Base-by-base conservation (phyloP, 2,329 filamentous ascomycete species). In the Pseudocercospora fijiensis region DNA sequence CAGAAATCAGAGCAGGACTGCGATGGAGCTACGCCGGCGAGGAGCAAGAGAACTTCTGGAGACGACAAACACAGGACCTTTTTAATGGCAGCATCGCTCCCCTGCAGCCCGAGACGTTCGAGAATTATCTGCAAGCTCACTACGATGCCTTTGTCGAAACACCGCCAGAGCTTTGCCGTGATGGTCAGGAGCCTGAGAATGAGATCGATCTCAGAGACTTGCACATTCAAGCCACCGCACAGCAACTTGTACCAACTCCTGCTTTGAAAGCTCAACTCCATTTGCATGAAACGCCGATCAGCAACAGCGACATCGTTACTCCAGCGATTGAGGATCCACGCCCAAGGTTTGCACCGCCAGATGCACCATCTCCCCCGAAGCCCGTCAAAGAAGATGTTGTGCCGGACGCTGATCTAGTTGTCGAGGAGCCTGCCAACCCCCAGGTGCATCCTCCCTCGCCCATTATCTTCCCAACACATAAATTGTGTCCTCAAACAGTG, bases 41-140 rank as follows among this genome's bases (percentile, higher is more conserved):
- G 16, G 56, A 63, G 10, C 55, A 63, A 24, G 33, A 55, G 22
- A n/a, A 22, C 10, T 63, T 53, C 30, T 63, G 56, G 61, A 47
- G 18, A 20, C 26, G 13, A 9, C 61, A 63, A 16, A 55, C 30
- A 7, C 41, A 16, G 9, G 6, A 11, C 6, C 56, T 63, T 3
- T 16, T 41, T 26, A n/a, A 53, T 28, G 61, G 61, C 28, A 47
- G 37, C 22, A 16, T 55, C 10, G 27, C 41, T 8, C 55, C 61
- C 7, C 27, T 63, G 22, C 45, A 59, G 22, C 45, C 56, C 16
- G 6, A 27, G 9, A 59, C 61, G 4, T 63, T 49, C 55, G 4
- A 27, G 2, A 2, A 3, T 2, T 57, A 13, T 20, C 6, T 57
- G 20, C 24, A 18, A 10, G 24, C 24, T 30, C 20, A 24, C 26